Evolutionary conservation across 176 grass and related monocot genomes (phyloP).

Genomic region (Zoysia japonica): DNA sequence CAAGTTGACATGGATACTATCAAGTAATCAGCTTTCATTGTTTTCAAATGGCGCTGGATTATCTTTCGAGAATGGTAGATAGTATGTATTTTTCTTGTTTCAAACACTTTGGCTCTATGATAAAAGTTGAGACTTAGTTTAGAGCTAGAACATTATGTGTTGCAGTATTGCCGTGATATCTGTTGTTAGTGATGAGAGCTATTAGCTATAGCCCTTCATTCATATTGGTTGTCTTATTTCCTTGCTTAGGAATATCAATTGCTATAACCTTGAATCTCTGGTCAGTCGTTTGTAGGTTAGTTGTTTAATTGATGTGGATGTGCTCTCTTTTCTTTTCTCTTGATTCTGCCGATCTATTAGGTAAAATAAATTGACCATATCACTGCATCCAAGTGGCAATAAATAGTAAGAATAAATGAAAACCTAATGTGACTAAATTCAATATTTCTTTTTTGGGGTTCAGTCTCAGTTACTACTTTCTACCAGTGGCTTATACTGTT

Average conservation of each 20-base stretch:
- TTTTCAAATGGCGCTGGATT: neutral
- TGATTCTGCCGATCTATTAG: neutral
- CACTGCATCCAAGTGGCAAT: neutral
- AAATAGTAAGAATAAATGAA: neutral
- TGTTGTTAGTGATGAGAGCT: neutral
- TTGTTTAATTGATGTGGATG: neutral
- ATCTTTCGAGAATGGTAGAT: neutral
- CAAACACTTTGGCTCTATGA: constrained; percentile 11
- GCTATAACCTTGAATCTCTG: neutral
- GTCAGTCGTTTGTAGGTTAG: constrained; percentile 7
- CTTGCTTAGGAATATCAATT: constrained; percentile 3
- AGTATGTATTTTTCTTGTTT: constrained; percentile 10
- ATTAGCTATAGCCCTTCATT: neutral
- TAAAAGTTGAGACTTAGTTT: constrained; percentile 19
- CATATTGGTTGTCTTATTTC: neutral
- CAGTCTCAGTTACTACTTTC: neutral
- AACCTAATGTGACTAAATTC: neutral
- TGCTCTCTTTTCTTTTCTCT: constrained; percentile 7
- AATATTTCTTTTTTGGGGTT: neutral
- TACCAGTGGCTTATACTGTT: neutral
- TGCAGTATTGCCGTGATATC: constrained; percentile 5
- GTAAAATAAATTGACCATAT: neutral
- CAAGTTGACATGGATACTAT: constrained; percentile 6
- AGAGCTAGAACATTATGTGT: constrained; percentile 6
- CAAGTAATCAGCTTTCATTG: neutral